Conservation (phyloP, 768 basidiomycete genomes). For the Fomitopsis pulvina region DNA sequence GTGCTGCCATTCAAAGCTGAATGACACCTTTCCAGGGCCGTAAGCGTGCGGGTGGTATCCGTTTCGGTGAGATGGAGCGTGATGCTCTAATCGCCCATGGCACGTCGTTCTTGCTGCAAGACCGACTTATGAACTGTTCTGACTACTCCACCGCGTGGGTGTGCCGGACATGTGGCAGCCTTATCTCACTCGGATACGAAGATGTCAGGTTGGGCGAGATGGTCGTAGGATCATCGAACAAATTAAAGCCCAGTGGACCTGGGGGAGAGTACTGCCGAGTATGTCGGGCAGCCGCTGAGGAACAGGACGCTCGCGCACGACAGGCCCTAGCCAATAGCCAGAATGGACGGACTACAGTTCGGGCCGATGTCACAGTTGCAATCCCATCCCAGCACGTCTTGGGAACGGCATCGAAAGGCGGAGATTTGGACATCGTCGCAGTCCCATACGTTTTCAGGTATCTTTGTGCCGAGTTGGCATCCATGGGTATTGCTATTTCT, state of each 20-base stretch:
- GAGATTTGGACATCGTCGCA: slow-evolving; percentile 90
- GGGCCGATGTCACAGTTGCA: slow-evolving; percentile 53
- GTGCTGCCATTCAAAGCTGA: not conserved
- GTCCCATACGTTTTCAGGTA: slow-evolving; percentile 94
- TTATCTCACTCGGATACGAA: slow-evolving; percentile 95
- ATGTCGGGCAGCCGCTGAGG: slow-evolving; percentile 71
- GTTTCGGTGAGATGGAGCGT: slow-evolving; percentile 99
- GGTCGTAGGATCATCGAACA: slow-evolving; percentile 41
- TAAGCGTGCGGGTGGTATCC: slow-evolving; percentile 97
- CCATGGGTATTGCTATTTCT: slow-evolving; percentile 94
- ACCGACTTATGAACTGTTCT: slow-evolving; percentile 98
- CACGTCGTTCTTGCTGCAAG: slow-evolving; percentile 96
- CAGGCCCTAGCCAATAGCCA: slow-evolving; percentile 53
- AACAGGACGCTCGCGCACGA: slow-evolving; percentile 55
- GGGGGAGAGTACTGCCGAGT: slow-evolving; percentile 93
- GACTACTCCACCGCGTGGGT: slow-evolving; percentile 99
- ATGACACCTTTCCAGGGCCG: slow-evolving; percentile 53
- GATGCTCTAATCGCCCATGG: slow-evolving; percentile 98
- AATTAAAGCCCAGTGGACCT: slow-evolving; percentile 57
- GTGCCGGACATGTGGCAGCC: slow-evolving; percentile 90
- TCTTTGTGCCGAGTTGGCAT: slow-evolving; percentile 93
- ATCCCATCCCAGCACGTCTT: slow-evolving; percentile 67
- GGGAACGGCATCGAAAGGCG: slow-evolving; percentile 51
- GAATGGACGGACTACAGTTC: slow-evolving; percentile 31
- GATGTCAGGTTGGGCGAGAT: slow-evolving; percentile 70